These are phyloP conservation scores for Endogone sp. DNA, from an alignment of 192 early-diverging fungal species.

Conservation along the genomic window DNA sequence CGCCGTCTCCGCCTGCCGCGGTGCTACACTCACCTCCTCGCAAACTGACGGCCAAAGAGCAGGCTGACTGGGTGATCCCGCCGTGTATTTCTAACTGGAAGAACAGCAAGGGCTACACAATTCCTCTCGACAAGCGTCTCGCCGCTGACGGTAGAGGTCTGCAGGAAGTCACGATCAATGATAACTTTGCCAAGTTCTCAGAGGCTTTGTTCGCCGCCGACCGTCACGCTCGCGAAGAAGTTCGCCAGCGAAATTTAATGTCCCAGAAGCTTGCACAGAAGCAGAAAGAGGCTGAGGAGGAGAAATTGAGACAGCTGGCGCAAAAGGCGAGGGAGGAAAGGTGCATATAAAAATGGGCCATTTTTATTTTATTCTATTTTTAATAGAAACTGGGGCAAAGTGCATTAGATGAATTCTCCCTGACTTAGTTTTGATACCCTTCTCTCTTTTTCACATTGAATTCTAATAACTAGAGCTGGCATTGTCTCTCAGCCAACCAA, in stretches of 20 bases:
- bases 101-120: slow-evolving; percentile 99
- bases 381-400: too few relatives aligned
- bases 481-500: slow-evolving; percentile 14
- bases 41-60: slow-evolving; percentile 94
- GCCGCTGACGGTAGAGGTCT: slow-evolving; percentile 95
- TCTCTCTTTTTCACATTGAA: neutral
- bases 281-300: slow-evolving; percentile 93
- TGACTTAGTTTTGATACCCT: too few relatives aligned
- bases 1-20: slow-evolving; percentile 92
- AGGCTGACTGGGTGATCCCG: slow-evolving; percentile 95
- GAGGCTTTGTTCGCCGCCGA: slow-evolving; percentile 94
- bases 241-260: slow-evolving; percentile 86
- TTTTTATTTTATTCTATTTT: neutral
- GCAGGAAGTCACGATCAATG: slow-evolving; percentile 85
- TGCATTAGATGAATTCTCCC: too few relatives aligned
- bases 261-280: slow-evolving; percentile 88
- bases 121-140: slow-evolving; percentile 97
- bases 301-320: slow-evolving; percentile 82
- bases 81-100: slow-evolving; percentile 99
- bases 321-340: slow-evolving; percentile 91
- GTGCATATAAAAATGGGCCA: slow-evolving; percentile 19
- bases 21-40: slow-evolving; percentile 98
- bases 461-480: slow-evolving; percentile 24
- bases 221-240: slow-evolving; percentile 91
- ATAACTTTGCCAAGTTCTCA: slow-evolving; percentile 95